phyloP scores from a whole-genome alignment of 176 grass and related monocot species.

The Oryza officinalis region DNA sequence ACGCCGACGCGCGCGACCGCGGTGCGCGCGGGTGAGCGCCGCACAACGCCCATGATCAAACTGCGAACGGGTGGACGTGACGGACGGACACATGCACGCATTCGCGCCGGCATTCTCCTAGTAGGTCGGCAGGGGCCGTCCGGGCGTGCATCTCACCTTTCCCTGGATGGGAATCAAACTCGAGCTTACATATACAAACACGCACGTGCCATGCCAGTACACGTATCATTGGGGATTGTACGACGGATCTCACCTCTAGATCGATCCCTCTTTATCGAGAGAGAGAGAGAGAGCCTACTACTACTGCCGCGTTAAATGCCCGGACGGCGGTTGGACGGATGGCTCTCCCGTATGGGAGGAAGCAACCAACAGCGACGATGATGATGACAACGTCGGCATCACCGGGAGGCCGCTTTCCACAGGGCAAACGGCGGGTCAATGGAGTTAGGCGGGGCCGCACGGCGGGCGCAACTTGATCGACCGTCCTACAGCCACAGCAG shows the following conservation, averaged over 20 bases:
- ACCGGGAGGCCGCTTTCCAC: constrained; percentile 21
- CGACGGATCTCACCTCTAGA: constrained; percentile 32
- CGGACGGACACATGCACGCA: background rate
- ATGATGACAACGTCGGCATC: constrained; percentile 26
- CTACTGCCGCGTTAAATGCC: constrained; percentile 19
- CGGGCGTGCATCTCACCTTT: background rate
- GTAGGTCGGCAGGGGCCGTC: background rate
- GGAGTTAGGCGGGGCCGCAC: constrained; percentile 36
- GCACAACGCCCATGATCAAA: background rate
- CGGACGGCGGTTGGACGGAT: constrained; percentile 17
- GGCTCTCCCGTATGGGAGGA: constrained; percentile 16
- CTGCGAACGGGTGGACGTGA: background rate
- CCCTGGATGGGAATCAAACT: background rate
- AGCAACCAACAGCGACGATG: background rate
- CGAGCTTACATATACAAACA: background rate
- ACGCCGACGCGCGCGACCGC: background rate
- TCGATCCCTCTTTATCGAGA: constrained; percentile 32
- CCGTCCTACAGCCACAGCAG: background rate
- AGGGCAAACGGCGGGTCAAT: constrained; percentile 28
- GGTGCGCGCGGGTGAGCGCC: background rate
- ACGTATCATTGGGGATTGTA: constrained; percentile 28
- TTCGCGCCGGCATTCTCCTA: constrained; percentile 12
- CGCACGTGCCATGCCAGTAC: constrained; percentile 27
- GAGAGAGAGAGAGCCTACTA: background rate
- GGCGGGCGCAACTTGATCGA: background rate